Evolutionary conservation across 257 asterid species (phyloP).

Genomic region (Nicotiana undulata): DNA sequence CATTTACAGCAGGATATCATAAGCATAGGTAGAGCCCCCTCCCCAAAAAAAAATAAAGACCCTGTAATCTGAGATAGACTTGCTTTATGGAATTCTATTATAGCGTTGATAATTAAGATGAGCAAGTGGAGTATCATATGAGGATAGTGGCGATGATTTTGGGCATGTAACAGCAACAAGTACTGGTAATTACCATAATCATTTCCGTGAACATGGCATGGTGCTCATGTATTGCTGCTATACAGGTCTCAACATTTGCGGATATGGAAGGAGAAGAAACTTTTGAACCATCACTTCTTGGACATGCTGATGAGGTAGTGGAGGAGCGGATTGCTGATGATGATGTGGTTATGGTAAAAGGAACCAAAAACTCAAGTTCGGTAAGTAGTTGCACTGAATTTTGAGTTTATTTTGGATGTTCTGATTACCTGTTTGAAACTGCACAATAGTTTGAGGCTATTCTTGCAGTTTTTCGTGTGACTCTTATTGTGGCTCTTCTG

Average conservation of each 20-base stretch:
- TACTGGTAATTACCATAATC: neutral
- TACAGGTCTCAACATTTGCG: slow-evolving; percentile 84
- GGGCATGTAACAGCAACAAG: neutral
- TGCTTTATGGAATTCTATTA: neutral
- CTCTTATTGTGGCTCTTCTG: neutral
- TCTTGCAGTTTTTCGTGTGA: neutral
- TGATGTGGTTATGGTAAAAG: slow-evolving; percentile 86
- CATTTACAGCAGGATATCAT: neutral
- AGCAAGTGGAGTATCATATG: neutral
- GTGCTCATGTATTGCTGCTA: neutral
- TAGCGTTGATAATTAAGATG: neutral
- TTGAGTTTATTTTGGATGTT: neutral
- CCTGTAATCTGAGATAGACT: neutral
- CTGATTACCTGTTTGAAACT: neutral
- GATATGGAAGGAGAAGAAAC: slow-evolving; percentile 98
- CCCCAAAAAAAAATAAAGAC: neutral
- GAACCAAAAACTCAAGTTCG: slow-evolving; percentile 68
- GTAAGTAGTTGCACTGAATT: slow-evolving; percentile 27
- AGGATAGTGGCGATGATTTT: neutral
- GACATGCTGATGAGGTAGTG: slow-evolving; percentile 85
- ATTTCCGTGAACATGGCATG: neutral
- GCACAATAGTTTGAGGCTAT: neutral
- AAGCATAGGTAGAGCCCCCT: neutral
- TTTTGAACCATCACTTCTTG: slow-evolving; percentile 73
- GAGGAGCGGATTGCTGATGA: slow-evolving; percentile 91